Evolutionary conservation across 768 basidiomycete species (phyloP), one percentile per base, ranked within the genome.

Genomic region (Russula vinacea): DNA sequence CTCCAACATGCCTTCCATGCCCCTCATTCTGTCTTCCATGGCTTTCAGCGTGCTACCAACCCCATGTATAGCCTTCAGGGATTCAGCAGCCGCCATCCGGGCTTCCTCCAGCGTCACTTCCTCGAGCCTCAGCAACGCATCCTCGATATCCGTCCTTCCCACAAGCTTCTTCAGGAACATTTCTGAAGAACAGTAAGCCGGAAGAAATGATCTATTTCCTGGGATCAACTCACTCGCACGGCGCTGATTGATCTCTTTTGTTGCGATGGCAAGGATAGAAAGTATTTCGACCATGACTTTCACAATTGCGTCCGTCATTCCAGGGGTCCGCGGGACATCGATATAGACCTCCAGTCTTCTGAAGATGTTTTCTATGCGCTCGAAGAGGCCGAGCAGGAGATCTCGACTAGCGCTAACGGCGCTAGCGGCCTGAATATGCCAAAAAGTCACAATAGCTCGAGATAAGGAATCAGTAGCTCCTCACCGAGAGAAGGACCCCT

Each of bases 231-330:
- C 54, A 62, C 61, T 47, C 1, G 26, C 8, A 2, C 39, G 8
- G 1, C 37, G 45, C 26, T 47, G 61, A 37, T 22, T 40, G 1
- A 62, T 26, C 45, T 50, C 45, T 22, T 40, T 56, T 14, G 54
- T 56, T 16, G 42, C 54, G 14, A 62, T 37, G 26, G 42, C 54
- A 50, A 62, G 54, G 13, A 62, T 56, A 13, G 17, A 19, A 6
- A 62, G 54, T 7, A 62, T 35, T 29, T 56, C 61, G 0, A 39
- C 54, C 54, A 62, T 62, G 24, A 56, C 37, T 24, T 40, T 29
- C 11, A 55, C 54, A 7, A 56, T 50, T 11, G 16, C 37, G 8
- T 62, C 26, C 2, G 32, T 42, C 54, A 56, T 62, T 8, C n/a
- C 54, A 0, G 24, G n/a, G 7, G 54, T 50, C 17, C 33, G 35